Base-by-base conservation (phyloP, 140 eudicot species). In the Bidens hawaiensis region DNA sequence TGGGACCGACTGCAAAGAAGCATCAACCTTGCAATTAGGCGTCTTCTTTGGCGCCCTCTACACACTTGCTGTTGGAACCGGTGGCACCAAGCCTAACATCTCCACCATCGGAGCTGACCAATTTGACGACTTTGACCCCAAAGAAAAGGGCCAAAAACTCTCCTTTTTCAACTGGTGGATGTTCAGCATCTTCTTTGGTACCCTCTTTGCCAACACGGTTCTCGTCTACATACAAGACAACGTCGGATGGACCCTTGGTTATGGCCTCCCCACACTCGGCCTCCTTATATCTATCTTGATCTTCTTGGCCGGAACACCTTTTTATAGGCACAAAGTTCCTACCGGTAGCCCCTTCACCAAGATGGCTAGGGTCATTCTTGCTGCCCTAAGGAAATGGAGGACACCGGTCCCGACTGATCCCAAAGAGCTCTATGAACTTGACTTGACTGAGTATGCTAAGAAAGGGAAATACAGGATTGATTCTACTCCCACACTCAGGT, bases 131-230 rank as follows among this genome's bases (percentile, higher is more conserved):
- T 88, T 84, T 52, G 83, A 84, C 21, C 90, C 87, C 0, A 88
- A 82, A 49, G 96, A 88, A 40, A 88, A 88, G 50, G 68, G 69
- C 65, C 94, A 84, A 14, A 87, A 87, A 28, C 96, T 87, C 19
- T 86, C 95, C 30, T 86, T 86, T 81, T 86, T 87, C 70, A 87
- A 87, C 67, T 87, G 95, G 95, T 87, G 96, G 96, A 81, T 83
- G 89, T 84, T 84, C 50, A 81, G 94, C 77, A 81, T 87, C 21
- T 84, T 87, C 67, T 63, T 81, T 6, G 96, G 96, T 6, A 84
- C 86, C 15, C 85, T 88, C 27, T 84, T 88, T 43, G 94, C 89
- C 14, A 83, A 84, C 81, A 84, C 94, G 1, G 83, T 79, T 47
- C 83, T 88, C 2, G 96, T 88, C 3, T 88, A 88, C 73, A 79